Evolutionary conservation across 495 filamentous ascomycete species (phyloP).

Genomic region (Rhypophila decipiens): DNA sequence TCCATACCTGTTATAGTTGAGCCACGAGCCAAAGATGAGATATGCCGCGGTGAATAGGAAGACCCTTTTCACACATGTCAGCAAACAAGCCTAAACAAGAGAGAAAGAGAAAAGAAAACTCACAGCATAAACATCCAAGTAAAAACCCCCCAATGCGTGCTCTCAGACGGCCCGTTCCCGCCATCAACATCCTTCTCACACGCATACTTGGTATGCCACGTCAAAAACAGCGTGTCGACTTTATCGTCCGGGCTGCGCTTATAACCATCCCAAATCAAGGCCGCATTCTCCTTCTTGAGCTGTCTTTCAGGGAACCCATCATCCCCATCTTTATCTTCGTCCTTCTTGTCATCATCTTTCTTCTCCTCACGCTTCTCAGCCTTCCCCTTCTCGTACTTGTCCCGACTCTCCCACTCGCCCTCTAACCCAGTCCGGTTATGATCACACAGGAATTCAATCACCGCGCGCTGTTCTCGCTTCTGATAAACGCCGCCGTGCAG

Average conservation of each 20-base stretch:
- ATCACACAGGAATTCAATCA: slow-evolving; percentile 84
- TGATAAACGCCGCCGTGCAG: slow-evolving; percentile 62
- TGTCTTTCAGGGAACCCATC: slow-evolving; percentile 37
- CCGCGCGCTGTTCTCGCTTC: slow-evolving; percentile 53
- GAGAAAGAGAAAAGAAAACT: slow-evolving; percentile 32
- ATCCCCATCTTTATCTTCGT: slow-evolving; percentile 20
- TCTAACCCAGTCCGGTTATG: slow-evolving; percentile 61
- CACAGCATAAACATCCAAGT: slow-evolving; percentile 96
- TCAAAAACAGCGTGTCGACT: slow-evolving; percentile 55
- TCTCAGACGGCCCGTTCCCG: slow-evolving; percentile 17
- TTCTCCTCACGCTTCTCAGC: slow-evolving; percentile 17
- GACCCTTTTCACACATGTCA: too few species aligned
- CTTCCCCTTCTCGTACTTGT: slow-evolving; percentile 32
- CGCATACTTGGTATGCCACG: slow-evolving; percentile 81
- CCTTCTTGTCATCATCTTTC: slow-evolving; percentile 18
- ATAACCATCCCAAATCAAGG: slow-evolving; percentile 69
- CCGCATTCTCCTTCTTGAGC: slow-evolving; percentile 43
- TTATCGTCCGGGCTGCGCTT: slow-evolving; percentile 42
- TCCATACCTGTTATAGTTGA: slow-evolving; percentile 96
- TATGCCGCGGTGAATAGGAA: slow-evolving; percentile 86
- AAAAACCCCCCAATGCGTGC: slow-evolving; percentile 80
- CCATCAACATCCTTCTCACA: slow-evolving; percentile 56
- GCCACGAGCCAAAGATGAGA: slow-evolving; percentile 96
- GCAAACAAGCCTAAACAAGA: background rate
- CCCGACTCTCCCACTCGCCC: slow-evolving; percentile 46